Conservation (phyloP, 2,329 filamentous ascomycete genomes). For the Calonectria fujianensis region DNA sequence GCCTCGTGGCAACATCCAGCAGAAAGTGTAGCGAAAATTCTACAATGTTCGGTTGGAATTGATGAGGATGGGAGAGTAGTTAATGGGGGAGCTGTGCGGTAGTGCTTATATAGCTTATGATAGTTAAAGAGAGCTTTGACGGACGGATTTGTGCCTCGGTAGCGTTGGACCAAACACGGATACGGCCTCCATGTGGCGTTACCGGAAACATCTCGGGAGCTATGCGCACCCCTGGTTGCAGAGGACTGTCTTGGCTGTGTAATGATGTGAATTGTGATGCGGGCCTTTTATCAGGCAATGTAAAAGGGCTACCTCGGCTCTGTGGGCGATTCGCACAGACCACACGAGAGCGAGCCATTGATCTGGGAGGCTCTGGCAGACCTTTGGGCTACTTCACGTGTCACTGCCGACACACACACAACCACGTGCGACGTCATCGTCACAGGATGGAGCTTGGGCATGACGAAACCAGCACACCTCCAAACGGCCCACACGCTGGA, state of each 20-base stretch:
- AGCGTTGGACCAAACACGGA: conserved; percentile 12
- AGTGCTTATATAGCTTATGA: conserved; percentile 13
- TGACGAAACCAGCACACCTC: conserved; percentile 38
- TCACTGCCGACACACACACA: conserved; percentile 34
- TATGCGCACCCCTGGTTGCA: conserved; percentile 11
- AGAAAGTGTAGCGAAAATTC: conserved; percentile 29
- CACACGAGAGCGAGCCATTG: conserved; percentile 14
- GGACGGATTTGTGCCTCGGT: conserved; percentile 1
- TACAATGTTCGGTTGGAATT: conserved; percentile 26
- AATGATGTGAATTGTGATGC: conserved; percentile 13
- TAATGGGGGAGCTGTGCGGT: conserved; percentile 20
- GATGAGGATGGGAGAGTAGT: conserved; percentile 21
- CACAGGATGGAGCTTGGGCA: conserved; percentile 34
- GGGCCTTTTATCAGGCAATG: conserved; percentile 24
- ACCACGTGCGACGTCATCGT: conserved; percentile 43
- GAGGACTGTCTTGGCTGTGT: conserved; percentile 5
- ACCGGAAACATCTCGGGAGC: conserved; percentile 15
- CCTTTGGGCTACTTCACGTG: conserved; percentile 54
- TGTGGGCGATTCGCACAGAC: conserved; percentile 29
- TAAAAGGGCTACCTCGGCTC: conserved; percentile 32
- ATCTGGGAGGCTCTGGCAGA: conserved; percentile 10
- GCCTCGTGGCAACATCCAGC: conserved; percentile 49
- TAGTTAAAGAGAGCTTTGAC: conserved; percentile 18
- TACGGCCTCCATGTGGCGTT: conserved; percentile 2
- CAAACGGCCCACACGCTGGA: conserved; percentile 48